A percentile compares a stretch with the other conserved stretches of the same genome.
These are phyloP conservation scores for Candida nanaspora DNA, from an alignment of 805 yeast species.

Conservation along the genomic window DNA sequence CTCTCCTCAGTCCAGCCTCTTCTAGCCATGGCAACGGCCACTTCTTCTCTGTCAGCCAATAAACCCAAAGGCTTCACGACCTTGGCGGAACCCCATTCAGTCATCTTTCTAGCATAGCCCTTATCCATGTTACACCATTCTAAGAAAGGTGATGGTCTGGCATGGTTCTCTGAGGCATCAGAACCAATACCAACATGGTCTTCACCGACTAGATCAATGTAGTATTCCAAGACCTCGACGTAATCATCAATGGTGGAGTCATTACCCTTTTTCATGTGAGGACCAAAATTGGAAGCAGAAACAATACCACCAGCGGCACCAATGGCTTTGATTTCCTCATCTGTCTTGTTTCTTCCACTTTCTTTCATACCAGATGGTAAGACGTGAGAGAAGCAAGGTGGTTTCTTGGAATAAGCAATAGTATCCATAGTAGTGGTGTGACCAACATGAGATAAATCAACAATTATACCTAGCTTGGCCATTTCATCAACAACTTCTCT, in stretches of 20 bases:
- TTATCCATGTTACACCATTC: conserved; percentile 15
- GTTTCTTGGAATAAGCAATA: conserved; percentile 16
- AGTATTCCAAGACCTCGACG: conserved; percentile 33
- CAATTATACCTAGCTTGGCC: conserved; percentile 44
- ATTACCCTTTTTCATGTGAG: conserved; percentile 14
- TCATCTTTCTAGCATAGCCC: conserved; percentile 14
- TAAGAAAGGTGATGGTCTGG: conserved; percentile 13
- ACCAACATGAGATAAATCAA: conserved; percentile 42
- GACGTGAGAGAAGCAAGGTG: conserved; percentile 22
- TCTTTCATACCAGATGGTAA: conserved; percentile 11
- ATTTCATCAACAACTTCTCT: conserved; percentile 33
- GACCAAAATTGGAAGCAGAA: conserved; percentile 14
- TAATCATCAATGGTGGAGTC: conserved; percentile 36
- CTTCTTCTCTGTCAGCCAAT: conserved; percentile 14
- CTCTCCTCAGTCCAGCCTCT: conserved; percentile 14
- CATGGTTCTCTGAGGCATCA: conserved; percentile 28
- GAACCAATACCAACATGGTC: conserved; percentile 43
- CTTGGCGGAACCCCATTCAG: conserved; percentile 14
- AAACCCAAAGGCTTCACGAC: conserved; percentile 14
- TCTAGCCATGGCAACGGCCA: conserved; percentile 14
- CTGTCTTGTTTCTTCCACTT: conserved; percentile 14
- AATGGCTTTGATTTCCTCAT: conserved; percentile 13
- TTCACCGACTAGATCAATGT: conserved; percentile 37
- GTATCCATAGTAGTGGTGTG: conserved; percentile 38
- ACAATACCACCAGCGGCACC: conserved; percentile 15